Percentiles rank a stretch among this genome's conserved stretches.
Conservation (phyloP, 2,329 filamentous ascomycete species). For the Hypoxylon sp. region DNA sequence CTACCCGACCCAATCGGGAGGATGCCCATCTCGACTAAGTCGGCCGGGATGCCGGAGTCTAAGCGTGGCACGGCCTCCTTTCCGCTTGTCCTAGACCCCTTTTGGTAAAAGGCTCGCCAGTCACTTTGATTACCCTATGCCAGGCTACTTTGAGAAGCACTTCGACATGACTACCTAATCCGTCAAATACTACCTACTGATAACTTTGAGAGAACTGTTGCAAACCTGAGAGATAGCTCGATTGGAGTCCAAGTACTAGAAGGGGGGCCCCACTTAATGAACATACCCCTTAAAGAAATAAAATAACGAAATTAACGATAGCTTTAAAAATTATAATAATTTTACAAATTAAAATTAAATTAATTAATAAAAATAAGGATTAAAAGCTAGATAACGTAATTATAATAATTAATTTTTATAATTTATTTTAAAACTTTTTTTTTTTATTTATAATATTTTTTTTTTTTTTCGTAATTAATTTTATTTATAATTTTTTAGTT, state of each 20-base stretch:
- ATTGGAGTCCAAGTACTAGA: constrained; percentile 17
- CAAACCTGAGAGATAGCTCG: constrained; percentile 16
- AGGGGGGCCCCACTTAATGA: too few relatives aligned
- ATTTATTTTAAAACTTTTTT: too few relatives aligned
- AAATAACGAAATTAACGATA: too few relatives aligned
- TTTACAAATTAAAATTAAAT: too few relatives aligned
- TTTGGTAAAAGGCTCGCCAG: constrained; percentile 15
- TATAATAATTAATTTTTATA: too few relatives aligned
- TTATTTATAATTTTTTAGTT: too few relatives aligned
- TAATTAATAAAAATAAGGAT: too few relatives aligned
- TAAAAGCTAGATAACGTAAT: too few relatives aligned
- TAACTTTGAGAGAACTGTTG: constrained; percentile 8
- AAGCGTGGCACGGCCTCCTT: constrained; percentile 24
- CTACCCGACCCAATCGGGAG: constrained; percentile 32
- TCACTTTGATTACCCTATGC: constrained; percentile 30
- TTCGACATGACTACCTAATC: constrained; percentile 6
- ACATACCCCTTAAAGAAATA: too few relatives aligned
- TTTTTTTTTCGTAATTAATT: too few relatives aligned
- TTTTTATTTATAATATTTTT: too few relatives aligned
- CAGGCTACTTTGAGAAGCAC: constrained; percentile 3
- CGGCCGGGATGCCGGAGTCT: constrained; percentile 27
- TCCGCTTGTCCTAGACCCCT: constrained; percentile 20
- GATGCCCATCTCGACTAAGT: constrained; percentile 25
- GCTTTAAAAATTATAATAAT: too few relatives aligned
- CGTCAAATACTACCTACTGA: constrained; percentile 12